Base-by-base conservation (phyloP, 768 basidiomycete species). In the Kockovaella imperatae region DNA sequence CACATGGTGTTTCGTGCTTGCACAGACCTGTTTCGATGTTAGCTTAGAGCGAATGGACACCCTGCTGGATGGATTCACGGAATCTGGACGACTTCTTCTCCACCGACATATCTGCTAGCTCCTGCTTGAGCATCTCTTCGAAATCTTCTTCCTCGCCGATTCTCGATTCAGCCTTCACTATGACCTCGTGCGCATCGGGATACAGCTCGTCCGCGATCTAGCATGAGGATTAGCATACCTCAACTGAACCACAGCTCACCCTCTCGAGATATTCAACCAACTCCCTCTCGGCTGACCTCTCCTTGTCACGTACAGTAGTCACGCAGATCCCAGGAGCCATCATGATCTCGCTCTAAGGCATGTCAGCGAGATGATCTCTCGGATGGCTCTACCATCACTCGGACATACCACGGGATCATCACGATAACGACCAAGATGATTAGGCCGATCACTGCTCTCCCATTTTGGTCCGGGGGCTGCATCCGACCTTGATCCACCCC, bases 171-270 rank as follows among this genome's bases (percentile, higher is more conserved):
- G 36, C 26, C 31, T 51, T 53, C 14, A 45, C 49, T 8, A 31
- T 39, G 17, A 31, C 34, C 17, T 56, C 57, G 36, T 43, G 40
- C 11, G 57, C 59, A n/a, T 63, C 61, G 13, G 61, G 61, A 38
- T 63, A 63, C 24, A 63, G 41, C 49, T 63, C 57, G 29, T 63
- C 61, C 42, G 55, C 61, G 8, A 59, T 32, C 54, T 56, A 20
- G 24, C 13, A 20, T n/a, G 10, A 24, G 7, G 32, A 13, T 42
- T 5, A 48, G 40, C 26, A 40, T 1, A 21, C 46, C 15, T 15
- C 15, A 42, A 36, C 42, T 35, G 21, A 17, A 30, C 4, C 31
- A 4, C 4, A 2, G 35, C 56, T 28, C 20, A 56, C 58, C 35
- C 29, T 25, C 39, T 66, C 64, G 4, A 66, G 52, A 24, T 49